These are phyloP conservation scores for Schrenkiella parvula DNA, from an alignment of 345 rosid genomes.

Conservation along the genomic window DNA sequence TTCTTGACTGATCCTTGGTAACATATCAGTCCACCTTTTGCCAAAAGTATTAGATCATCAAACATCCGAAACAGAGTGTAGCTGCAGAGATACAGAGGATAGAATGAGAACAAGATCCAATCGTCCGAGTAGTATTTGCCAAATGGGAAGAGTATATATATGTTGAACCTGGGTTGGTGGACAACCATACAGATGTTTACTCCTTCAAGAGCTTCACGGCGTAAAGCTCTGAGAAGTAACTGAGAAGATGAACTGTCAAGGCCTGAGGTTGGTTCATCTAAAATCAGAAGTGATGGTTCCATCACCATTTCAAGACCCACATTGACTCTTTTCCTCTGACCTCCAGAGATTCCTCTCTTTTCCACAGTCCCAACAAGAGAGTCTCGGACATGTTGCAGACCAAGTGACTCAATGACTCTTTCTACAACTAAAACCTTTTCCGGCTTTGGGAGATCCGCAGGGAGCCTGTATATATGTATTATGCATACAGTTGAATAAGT, in stretches of 20 bases:
- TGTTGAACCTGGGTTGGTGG: constrained; percentile 86
- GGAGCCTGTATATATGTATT: constrained; percentile 42
- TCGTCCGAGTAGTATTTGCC: background rate
- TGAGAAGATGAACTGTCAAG: constrained; percentile 98
- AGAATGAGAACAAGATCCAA: background rate
- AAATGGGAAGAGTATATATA: constrained; percentile 11
- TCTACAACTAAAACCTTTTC: constrained; percentile 91
- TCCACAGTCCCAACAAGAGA: constrained; percentile 95
- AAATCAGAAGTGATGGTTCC: constrained; percentile 98
- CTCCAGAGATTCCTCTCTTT: constrained; percentile 97
- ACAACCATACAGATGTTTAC: constrained; percentile 95
- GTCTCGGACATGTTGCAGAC: constrained; percentile 79
- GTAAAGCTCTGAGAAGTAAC: constrained; percentile 86
- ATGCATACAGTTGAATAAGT: background rate
- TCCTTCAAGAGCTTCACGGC: constrained; percentile 99
- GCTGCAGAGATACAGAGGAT: constrained; percentile 39
- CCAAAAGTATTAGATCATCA: constrained; percentile 93
- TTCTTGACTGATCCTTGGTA: constrained; percentile 96
- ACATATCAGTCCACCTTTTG: constrained; percentile 88
- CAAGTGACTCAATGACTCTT: constrained; percentile 86
- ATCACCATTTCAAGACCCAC: constrained; percentile 99
- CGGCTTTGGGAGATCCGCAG: constrained; percentile 70
- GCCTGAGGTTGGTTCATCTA: constrained; percentile 98
- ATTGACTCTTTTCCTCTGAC: constrained; percentile 96
- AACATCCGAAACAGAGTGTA: constrained; percentile 89